A percentile compares a stretch with the other conserved stretches of the same genome.
phyloP scores from a whole-genome alignment of 371 early-diverging fungal species.

The Mucor sp. region DNA sequence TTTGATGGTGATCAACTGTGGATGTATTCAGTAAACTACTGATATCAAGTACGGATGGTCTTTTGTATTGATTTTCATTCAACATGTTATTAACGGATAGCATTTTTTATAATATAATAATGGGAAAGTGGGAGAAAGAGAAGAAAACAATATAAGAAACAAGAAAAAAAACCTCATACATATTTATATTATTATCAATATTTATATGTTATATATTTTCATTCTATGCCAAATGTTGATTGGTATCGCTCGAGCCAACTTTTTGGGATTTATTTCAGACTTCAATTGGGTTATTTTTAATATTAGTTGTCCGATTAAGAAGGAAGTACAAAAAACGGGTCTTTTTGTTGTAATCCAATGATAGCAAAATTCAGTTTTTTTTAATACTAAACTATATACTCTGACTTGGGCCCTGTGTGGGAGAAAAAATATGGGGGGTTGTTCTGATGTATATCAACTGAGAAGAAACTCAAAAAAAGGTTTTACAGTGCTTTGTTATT shows the following conservation, averaged over 20 bases:
- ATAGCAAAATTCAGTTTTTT: neutral
- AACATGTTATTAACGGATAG: conserved; percentile 29
- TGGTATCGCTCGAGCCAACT: conserved; percentile 26
- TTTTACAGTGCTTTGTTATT: neutral
- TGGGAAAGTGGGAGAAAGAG: conserved; percentile 12
- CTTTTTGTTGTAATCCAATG: conserved; percentile 13
- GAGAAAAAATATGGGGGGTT: neutral
- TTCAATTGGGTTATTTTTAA: conserved; percentile 15
- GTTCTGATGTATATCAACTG: neutral
- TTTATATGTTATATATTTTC: neutral
- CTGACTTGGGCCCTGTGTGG: conserved; percentile 2
- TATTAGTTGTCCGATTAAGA: conserved; percentile 13
- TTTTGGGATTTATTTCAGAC: conserved; percentile 8
- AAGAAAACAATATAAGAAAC: conserved; percentile 8
- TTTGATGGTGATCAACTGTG: conserved; percentile 6
- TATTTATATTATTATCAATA: neutral
- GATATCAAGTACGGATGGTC: conserved; percentile 45
- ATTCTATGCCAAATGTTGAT: conserved; percentile 2
- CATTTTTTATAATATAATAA: conserved; percentile 13
- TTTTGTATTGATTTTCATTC: conserved; percentile 20
- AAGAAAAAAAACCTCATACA: neutral
- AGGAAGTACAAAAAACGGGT: conserved; percentile 25
- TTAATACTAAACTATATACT: neutral
- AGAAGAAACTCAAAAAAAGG: neutral
- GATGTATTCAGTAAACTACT: conserved; percentile 24